These are phyloP conservation scores for Thelephora aurantiotincta DNA, from an alignment of 768 basidiomycete species.

Conservation along the genomic window DNA sequence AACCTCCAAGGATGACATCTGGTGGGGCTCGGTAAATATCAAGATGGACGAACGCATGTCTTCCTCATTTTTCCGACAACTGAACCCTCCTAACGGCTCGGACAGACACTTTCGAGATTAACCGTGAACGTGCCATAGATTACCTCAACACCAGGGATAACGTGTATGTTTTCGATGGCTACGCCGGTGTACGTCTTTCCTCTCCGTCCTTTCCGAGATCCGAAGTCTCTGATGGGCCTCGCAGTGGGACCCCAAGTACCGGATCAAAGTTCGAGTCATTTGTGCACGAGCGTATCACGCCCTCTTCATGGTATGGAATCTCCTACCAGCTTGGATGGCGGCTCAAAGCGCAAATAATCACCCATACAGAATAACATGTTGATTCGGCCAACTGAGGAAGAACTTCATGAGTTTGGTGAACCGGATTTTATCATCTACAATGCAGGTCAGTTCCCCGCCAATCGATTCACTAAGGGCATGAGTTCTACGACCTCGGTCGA, in stretches of 20 bases:
- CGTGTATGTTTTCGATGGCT: conserved; percentile 97
- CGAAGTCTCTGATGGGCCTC: background rate
- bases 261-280: conserved; percentile 99
- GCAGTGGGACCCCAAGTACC: conserved; percentile 96
- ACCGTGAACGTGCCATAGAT: conserved; percentile 97
- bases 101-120: conserved; percentile 96
- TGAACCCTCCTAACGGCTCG: background rate
- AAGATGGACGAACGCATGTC: conserved; percentile 90
- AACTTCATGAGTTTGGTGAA: conserved; percentile 88
- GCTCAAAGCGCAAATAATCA: conserved; percentile 1
- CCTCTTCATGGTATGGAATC: conserved; percentile 77
- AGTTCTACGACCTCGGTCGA: conserved; percentile 97
- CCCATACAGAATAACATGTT: conserved; percentile 86
- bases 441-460: conserved; percentile 98
- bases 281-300: conserved; percentile 98
- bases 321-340: conserved; percentile 1
- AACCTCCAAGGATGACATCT: conserved; percentile 90
- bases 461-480: conserved; percentile 99
- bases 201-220: too few relatives aligned
- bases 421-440: conserved; percentile 99
- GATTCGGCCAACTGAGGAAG: conserved; percentile 92
- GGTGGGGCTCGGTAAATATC: conserved; percentile 99
- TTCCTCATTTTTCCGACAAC: background rate
- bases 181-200: conserved; percentile 52
- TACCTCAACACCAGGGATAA: conserved; percentile 97